phyloP scores from a whole-genome alignment of 495 filamentous ascomycete species.

The Rhypophila decipiens region DNA sequence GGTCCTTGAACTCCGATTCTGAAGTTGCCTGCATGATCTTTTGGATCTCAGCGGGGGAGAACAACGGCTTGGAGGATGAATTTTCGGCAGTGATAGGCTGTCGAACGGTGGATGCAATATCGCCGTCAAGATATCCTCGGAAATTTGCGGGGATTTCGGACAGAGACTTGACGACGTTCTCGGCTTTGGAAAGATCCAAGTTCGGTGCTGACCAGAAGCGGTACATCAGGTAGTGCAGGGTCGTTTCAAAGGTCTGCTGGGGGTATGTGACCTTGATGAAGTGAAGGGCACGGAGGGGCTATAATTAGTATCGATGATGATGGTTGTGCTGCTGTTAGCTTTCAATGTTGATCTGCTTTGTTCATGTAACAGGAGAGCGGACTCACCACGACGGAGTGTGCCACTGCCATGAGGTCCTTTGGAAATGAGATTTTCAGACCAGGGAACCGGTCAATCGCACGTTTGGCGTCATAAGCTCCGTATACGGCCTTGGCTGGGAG shows the following conservation, averaged over 20 bases:
- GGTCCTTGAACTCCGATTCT: slow-evolving; percentile 50
- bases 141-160: slow-evolving; percentile 14
- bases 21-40: slow-evolving; percentile 45
- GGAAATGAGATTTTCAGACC: slow-evolving; percentile 35
- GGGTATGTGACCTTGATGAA: slow-evolving; percentile 54
- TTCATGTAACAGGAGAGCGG: slow-evolving; percentile 1
- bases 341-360: neutral
- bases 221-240: slow-evolving; percentile 29
- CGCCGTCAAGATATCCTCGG: neutral
- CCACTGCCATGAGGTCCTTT: slow-evolving; percentile 29
- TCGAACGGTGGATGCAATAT: too few species aligned
- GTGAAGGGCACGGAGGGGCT: slow-evolving; percentile 60
- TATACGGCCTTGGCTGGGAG: slow-evolving; percentile 60
- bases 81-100: too few species aligned
- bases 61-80: slow-evolving; percentile 14
- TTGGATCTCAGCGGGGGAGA: slow-evolving; percentile 30
- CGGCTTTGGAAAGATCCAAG: slow-evolving; percentile 18
- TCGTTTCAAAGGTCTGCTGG: slow-evolving; percentile 13
- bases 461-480: slow-evolving; percentile 43
- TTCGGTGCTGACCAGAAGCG: slow-evolving; percentile 36
- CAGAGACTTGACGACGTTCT: slow-evolving; percentile 22
- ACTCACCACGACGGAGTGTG: slow-evolving; percentile 22
- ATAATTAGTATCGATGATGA: neutral
- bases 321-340: neutral
- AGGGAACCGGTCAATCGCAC: slow-evolving; percentile 51